Percentiles rank a stretch among this genome's conserved stretches.
Evolutionary conservation across 164 flowering plant species (phyloP).

Genomic region (Hamamelis virginiana): DNA sequence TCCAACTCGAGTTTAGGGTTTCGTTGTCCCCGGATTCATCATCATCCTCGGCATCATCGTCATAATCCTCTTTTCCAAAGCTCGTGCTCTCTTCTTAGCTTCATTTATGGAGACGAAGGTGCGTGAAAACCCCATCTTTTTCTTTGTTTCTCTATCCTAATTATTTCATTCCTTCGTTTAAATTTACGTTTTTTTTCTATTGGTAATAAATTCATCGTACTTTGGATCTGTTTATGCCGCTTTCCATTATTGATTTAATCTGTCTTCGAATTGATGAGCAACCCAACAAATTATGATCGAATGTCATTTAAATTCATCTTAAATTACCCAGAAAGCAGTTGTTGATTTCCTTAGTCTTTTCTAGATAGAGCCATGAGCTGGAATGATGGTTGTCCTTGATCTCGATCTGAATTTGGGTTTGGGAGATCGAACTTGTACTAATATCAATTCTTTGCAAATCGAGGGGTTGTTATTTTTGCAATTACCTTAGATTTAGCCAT

Average conservation of each 20-base stretch:
- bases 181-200: not conserved
- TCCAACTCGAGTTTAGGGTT: slow-evolving; percentile 24
- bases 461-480: not conserved
- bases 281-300: not conserved
- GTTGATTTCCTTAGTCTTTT: not conserved
- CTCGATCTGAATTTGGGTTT: slow-evolving; percentile 20
- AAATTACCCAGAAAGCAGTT: not conserved
- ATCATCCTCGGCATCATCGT: not conserved
- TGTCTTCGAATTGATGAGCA: not conserved
- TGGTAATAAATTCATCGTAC: not conserved
- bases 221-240: no score
- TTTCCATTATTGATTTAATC: no score
- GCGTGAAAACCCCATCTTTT: no score
- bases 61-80: no score
- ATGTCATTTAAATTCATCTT: not conserved
- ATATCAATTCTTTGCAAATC: no score
- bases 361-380: slow-evolving; percentile 12
- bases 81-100: not conserved
- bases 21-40: slow-evolving; percentile 8
- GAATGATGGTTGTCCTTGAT: slow-evolving; percentile 20
- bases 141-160: no score
- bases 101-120: slow-evolving; percentile 4
- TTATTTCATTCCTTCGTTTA: no score
- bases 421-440: no score
- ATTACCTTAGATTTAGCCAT: slow-evolving; percentile 16